A percentile compares a stretch with the other conserved stretches of the same genome.
phyloP scores from a whole-genome alignment of 805 yeast genomes.

The Pichia sporocuriosa region DNA sequence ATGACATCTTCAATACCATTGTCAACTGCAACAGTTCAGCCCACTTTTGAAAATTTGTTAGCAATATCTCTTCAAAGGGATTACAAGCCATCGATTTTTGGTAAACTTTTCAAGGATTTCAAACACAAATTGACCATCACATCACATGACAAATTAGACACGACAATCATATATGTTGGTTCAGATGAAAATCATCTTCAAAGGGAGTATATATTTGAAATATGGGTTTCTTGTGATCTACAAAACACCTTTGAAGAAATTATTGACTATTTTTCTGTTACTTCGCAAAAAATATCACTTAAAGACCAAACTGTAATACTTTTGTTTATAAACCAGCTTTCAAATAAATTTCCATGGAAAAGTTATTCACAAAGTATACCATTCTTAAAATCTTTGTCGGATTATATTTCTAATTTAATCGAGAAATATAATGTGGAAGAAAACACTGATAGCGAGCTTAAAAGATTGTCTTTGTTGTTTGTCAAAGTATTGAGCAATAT shows the following conservation, averaged over 20 bases:
- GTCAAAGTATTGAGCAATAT: conserved; percentile 20
- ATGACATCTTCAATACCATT: neutral
- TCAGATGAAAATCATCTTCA: conserved; percentile 18
- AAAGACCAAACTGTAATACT: conserved; percentile 22
- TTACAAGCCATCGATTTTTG: conserved; percentile 23
- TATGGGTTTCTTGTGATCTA: conserved; percentile 23
- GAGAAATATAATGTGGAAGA: neutral
- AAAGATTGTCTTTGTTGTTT: conserved; percentile 18
- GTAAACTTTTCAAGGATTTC: conserved; percentile 24
- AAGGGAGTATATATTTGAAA: conserved; percentile 25
- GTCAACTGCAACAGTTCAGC: neutral
- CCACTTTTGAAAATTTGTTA: conserved; percentile 17
- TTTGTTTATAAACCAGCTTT: conserved; percentile 24
- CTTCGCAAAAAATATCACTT: conserved; percentile 11
- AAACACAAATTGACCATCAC: conserved; percentile 15
- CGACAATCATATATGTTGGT: conserved; percentile 16
- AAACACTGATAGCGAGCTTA: conserved; percentile 1
- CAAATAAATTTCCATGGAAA: conserved; percentile 21
- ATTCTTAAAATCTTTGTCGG: conserved; percentile 16
- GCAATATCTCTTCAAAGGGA: conserved; percentile 18
- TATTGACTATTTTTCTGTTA: conserved; percentile 16
- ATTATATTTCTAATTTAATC: conserved; percentile 10
- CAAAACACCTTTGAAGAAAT: conserved; percentile 23
- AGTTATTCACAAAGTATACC: conserved; percentile 9
- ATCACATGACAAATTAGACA: conserved; percentile 12